Evolutionary conservation across 2,329 filamentous ascomycete species (phyloP).

Genomic region (Paramyrothecium sp.): DNA sequence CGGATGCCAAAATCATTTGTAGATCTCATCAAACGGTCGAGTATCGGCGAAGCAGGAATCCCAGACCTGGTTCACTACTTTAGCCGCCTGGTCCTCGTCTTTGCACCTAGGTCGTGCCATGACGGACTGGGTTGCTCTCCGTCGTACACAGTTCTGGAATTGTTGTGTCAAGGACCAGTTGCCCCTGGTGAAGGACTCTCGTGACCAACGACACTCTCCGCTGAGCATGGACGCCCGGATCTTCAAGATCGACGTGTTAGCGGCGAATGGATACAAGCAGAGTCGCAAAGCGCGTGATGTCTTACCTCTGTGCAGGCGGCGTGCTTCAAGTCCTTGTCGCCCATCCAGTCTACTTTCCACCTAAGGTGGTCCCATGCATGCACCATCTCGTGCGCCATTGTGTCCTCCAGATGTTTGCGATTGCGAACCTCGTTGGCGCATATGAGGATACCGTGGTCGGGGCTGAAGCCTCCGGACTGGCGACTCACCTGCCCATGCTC

Average conservation of each 20-base stretch:
- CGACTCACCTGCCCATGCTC: conserved; percentile 61
- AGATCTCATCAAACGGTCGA: conserved; percentile 94
- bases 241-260: conserved; percentile 39
- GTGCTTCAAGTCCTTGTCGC: conserved; percentile 72
- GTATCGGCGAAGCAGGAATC: conserved; percentile 95
- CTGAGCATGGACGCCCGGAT: conserved; percentile 91
- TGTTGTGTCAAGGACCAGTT: conserved; percentile 91
- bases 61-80: conserved; percentile 97
- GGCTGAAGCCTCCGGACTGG: conserved; percentile 78
- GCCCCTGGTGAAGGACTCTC: conserved; percentile 80
- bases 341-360: conserved; percentile 84
- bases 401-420: conserved; percentile 84
- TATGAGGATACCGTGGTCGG: conserved; percentile 82
- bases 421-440: conserved; percentile 90
- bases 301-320: conserved; percentile 89
- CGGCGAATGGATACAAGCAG: background rate
- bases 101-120: conserved; percentile 75
- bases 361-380: conserved; percentile 92
- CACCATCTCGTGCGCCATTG: conserved; percentile 94
- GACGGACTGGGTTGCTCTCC: conserved; percentile 77
- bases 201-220: conserved; percentile 87
- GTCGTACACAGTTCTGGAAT: conserved; percentile 87
- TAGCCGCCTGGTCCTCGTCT: conserved; percentile 81
- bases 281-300: conserved; percentile 1
- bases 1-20: conserved; percentile 55